Evolutionary conservation across 2,329 filamentous ascomycete species (phyloP), one percentile per base, ranked within the genome.

Genomic region (Neofusicoccum ribis): DNA sequence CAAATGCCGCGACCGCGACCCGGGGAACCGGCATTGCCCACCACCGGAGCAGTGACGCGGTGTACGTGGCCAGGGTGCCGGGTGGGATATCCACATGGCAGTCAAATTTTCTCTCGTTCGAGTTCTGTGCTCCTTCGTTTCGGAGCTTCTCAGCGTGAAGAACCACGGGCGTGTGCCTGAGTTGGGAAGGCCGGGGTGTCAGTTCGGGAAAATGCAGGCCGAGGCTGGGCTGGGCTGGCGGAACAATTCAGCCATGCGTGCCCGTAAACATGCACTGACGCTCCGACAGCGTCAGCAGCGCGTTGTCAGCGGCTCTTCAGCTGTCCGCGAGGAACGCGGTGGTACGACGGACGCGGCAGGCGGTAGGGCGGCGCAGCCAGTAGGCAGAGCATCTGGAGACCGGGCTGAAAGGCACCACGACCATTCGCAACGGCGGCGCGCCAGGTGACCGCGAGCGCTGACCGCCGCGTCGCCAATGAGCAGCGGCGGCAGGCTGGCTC

Each of bases 1-100:
- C 41, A 47, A 23, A 14, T 60, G 56, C 56, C 56, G 56, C 56
- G 56, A 20, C 56, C 56, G 9, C 41, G n/a, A 47, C 56, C 56
- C 56, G 43, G 56, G 43, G 36, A 37, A 39, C 20, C 56, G 56
- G 56, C 56, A 46, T 37, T 23, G 27, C 36, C 39, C 23, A 59
- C 54, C 39, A 37, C 52, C 37, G 37, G 37, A 12, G n/a, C 20
- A 6, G 46, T 49, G 46, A 31, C 27, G 27, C 1, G 27, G 27
- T 31, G 27, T 31, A 31, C 27, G 27, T 31, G 27, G 27, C 27
- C 27, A 31, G 27, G 27, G 27, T 31, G 27, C 27, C 27, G 27
- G 27, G 27, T 5, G 27, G 5, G 27, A 27, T 39, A 56, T 44
- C 52, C 37, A 56, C 52, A 41, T 39, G 52, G 37, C 52, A 56